These are phyloP conservation scores for Arachnomyces sp. DNA, from an alignment of 2,329 filamentous ascomycete species.

Conservation along the genomic window DNA sequence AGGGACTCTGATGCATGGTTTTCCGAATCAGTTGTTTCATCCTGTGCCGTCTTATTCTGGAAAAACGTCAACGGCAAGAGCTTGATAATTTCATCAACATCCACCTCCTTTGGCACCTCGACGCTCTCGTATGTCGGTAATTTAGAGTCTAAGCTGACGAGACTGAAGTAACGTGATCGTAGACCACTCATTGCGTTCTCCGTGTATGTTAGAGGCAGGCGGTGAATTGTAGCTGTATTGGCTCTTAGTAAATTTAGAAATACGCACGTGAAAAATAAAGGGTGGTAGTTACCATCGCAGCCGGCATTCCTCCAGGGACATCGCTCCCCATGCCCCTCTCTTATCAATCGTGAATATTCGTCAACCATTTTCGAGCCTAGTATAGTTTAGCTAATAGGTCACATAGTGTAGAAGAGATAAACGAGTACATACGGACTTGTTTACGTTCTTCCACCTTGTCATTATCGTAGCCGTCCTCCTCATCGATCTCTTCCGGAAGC, in stretches of 20 bases:
- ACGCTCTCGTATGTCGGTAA: constrained; percentile 25
- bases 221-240: constrained; percentile 53
- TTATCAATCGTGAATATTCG: constrained; percentile 66
- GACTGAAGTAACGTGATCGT: constrained; percentile 55
- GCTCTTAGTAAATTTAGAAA: constrained; percentile 8
- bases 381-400: constrained; percentile 11
- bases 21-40: background rate
- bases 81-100: constrained; percentile 24
- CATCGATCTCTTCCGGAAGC: constrained; percentile 58
- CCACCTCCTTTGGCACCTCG: constrained; percentile 24
- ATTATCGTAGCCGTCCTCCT: constrained; percentile 38
- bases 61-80: constrained; percentile 24
- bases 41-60: constrained; percentile 5
- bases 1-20: constrained; percentile 1
- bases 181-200: constrained; percentile 52
- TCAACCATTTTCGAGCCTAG: constrained; percentile 61
- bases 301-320: constrained; percentile 82
- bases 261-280: background rate
- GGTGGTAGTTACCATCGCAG: constrained; percentile 61
- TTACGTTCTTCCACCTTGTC: constrained; percentile 36
- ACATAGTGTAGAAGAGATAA: too few relatives aligned
- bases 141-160: constrained; percentile 32
- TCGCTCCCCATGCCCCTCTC: constrained; percentile 66
- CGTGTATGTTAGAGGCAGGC: constrained; percentile 57
- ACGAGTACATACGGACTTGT: constrained; percentile 33